Evolutionary conservation across 306 rosid species (phyloP).

Genomic region (Rubus parviflorus): DNA sequence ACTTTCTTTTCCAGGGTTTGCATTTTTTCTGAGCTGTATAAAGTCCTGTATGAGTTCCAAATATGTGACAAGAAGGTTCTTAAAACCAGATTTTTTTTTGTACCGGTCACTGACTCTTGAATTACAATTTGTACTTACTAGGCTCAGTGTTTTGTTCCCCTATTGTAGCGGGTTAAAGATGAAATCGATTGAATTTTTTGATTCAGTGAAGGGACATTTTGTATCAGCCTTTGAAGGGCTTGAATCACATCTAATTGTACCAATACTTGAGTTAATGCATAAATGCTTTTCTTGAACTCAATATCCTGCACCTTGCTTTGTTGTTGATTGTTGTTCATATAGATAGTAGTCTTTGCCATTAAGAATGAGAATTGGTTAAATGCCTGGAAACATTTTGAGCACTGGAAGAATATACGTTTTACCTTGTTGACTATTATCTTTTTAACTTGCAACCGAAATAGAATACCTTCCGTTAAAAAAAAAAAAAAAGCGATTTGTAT

Average conservation of each 20-base stretch:
- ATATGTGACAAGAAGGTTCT: constrained; percentile 24
- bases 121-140: constrained; percentile 25
- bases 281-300: not conserved
- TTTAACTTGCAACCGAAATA: no score
- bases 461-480: no score
- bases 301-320: not conserved
- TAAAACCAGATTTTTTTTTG: constrained; percentile 15
- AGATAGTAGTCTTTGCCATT: no score
- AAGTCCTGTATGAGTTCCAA: constrained; percentile 27
- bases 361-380: no score
- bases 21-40: constrained; percentile 34
- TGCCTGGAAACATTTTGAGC: no score
- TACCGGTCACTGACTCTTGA: constrained; percentile 7
- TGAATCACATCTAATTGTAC: constrained; percentile 8
- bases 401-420: no score
- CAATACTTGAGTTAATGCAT: not conserved
- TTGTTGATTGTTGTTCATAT: no score
- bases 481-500: no score
- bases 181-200: not conserved
- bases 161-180: constrained; percentile 19
- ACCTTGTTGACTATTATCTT: no score
- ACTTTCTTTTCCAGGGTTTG: constrained; percentile 28
- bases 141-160: constrained; percentile 11
- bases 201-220: not conserved
- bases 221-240: not conserved